A percentile compares a stretch with the other conserved stretches of the same genome.
Evolutionary conservation across 345 rosid species (phyloP).

Genomic region (Tarenaya hassleriana): DNA sequence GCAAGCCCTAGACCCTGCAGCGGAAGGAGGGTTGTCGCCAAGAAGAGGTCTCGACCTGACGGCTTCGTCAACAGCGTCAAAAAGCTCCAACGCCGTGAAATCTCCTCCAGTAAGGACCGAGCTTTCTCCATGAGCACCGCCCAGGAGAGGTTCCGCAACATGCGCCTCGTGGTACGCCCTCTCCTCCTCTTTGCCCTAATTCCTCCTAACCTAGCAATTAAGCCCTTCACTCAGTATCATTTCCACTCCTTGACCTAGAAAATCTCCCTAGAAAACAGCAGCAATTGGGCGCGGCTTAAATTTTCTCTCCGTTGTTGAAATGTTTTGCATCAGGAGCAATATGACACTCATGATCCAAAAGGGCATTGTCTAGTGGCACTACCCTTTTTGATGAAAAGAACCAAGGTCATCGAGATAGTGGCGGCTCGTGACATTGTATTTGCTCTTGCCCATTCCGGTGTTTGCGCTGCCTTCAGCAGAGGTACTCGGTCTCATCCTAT

Average conservation of each 20-base stretch:
- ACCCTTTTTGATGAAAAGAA: slow-evolving; percentile 83
- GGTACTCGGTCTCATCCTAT: slow-evolving; percentile 32
- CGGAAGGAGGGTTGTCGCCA: slow-evolving; percentile 61
- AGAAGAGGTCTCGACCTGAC: slow-evolving; percentile 51
- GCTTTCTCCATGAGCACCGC: slow-evolving; percentile 57
- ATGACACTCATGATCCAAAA: slow-evolving; percentile 92
- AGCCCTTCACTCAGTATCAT: background rate
- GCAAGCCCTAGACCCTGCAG: slow-evolving; percentile 77
- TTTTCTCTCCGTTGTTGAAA: background rate
- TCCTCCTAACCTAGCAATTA: slow-evolving; percentile 20
- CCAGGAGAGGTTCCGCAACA: slow-evolving; percentile 63
- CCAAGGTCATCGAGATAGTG: slow-evolving; percentile 89
- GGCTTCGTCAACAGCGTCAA: slow-evolving; percentile 63
- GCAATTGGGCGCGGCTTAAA: background rate
- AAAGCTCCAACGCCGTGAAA: slow-evolving; percentile 73
- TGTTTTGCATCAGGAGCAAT: slow-evolving; percentile 60
- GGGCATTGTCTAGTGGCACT: slow-evolving; percentile 72
- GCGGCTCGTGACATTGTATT: slow-evolving; percentile 92
- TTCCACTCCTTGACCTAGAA: background rate
- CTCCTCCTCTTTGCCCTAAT: slow-evolving; percentile 8
- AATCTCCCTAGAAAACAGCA: background rate
- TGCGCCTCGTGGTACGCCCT: slow-evolving; percentile 48
- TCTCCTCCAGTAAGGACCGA: slow-evolving; percentile 52
- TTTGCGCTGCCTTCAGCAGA: slow-evolving; percentile 93
- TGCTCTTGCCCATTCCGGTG: slow-evolving; percentile 96